phyloP scores from a whole-genome alignment of 2,329 filamentous ascomycete genomes.

The Xylaria sp. region DNA sequence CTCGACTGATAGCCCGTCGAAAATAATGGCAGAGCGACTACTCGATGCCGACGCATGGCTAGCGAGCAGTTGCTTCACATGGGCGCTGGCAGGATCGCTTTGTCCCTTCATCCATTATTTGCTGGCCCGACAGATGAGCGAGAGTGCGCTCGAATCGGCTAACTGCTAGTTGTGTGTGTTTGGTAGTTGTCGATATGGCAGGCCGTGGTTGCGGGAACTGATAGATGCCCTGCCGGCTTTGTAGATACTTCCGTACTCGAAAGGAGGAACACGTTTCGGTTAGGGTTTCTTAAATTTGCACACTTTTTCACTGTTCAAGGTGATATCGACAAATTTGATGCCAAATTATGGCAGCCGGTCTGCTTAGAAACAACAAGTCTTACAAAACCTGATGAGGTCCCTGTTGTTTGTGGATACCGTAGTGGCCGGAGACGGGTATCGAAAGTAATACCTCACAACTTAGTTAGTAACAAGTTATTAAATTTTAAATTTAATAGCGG shows the following conservation, averaged over 20 bases:
- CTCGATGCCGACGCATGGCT: conserved; percentile 1
- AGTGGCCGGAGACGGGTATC: no score
- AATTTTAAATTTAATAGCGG: no score
- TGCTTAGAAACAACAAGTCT: neutral
- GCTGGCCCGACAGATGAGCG: neutral
- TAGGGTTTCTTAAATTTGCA: neutral
- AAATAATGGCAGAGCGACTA: neutral
- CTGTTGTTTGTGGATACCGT: neutral
- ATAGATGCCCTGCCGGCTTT: neutral
- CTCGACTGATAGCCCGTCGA: neutral
- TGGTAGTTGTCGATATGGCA: neutral
- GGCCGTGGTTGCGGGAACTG: neutral
- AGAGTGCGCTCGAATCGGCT: neutral
- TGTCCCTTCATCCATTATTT: neutral
- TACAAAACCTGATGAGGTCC: neutral
- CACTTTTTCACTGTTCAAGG: neutral
- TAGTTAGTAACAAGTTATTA: no score
- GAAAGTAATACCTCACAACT: no score
- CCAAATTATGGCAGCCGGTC: neutral
- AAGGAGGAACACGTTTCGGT: no score
- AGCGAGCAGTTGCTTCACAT: conserved; percentile 1
- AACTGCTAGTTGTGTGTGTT: neutral
- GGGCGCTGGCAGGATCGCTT: neutral
- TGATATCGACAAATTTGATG: neutral
- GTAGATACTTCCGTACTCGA: no score